These are phyloP conservation scores for Macrophomina phaseolina DNA, from an alignment of 2,329 filamentous ascomycete genomes.

Conservation along the genomic window DNA sequence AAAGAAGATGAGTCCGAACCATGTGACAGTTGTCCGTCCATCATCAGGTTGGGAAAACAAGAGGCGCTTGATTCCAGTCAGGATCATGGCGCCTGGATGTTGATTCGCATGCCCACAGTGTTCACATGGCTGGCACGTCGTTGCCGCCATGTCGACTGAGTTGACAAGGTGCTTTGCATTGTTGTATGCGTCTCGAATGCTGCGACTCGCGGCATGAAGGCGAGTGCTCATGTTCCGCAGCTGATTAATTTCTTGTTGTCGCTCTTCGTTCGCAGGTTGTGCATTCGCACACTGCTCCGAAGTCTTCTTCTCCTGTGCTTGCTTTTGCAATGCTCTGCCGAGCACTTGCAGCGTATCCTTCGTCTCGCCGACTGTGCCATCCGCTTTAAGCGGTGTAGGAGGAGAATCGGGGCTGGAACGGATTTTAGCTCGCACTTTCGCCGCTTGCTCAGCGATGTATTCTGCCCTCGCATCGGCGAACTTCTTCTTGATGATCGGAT, in stretches of 20 bases:
- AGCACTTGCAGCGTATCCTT: neutral
- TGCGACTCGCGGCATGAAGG: conserved; percentile 47
- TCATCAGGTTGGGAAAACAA: conserved; percentile 35
- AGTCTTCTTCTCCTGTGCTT: conserved; percentile 32
- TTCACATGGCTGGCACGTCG: neutral
- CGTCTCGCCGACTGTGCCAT: too few relatives aligned
- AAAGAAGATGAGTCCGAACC: conserved; percentile 26
- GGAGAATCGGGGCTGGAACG: too few relatives aligned
- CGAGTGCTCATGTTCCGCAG: conserved; percentile 51
- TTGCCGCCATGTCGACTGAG: conserved; percentile 39
- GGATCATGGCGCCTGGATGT: conserved; percentile 30
- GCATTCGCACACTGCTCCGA: conserved; percentile 37
- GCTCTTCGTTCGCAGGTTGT: conserved; percentile 48
- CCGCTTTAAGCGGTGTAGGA: too few relatives aligned
- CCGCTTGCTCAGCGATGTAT: too few relatives aligned
- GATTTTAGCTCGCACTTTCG: too few relatives aligned
- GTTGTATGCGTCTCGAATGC: conserved; percentile 51
- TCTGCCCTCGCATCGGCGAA: too few relatives aligned
- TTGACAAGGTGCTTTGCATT: conserved; percentile 51
- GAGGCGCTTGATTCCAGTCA: conserved; percentile 35
- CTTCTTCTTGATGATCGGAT: too few relatives aligned
- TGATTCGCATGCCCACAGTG: neutral
- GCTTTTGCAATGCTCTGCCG: neutral
- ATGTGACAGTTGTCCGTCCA: conserved; percentile 13
- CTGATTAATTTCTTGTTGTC: conserved; percentile 49